A percentile compares a stretch with the other conserved stretches of the same genome.
Conservation (phyloP, 1,284 basidiomycete species). For the Sanghuangporus weigelae region DNA sequence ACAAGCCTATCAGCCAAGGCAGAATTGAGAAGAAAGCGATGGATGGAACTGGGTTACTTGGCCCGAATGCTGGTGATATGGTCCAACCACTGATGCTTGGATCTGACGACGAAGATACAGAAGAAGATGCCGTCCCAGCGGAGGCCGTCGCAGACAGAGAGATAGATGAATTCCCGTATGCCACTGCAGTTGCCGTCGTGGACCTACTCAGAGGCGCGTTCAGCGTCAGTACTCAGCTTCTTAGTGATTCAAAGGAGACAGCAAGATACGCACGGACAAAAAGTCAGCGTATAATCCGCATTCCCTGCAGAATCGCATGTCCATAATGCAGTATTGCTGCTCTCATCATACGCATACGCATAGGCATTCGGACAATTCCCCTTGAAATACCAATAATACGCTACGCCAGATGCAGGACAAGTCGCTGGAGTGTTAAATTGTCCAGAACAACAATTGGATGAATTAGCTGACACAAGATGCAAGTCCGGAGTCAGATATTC, state of each 20-base stretch:
- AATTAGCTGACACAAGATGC: conserved; percentile 31
- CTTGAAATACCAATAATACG: conserved; percentile 55
- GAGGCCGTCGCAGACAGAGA: neutral
- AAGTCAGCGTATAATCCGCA: conserved; percentile 51
- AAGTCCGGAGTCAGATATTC: neutral
- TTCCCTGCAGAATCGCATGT: conserved; percentile 37
- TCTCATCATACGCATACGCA: conserved; percentile 54
- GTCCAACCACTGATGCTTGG: neutral
- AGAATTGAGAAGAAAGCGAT: too few species aligned
- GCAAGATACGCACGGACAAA: conserved; percentile 36
- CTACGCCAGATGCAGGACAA: conserved; percentile 43
- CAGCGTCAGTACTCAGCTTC: neutral
- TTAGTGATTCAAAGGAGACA: neutral
- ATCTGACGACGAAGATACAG: neutral
- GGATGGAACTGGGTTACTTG: too few species aligned
- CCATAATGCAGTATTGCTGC: conserved; percentile 47
- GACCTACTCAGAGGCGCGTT: neutral
- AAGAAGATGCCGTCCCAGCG: neutral
- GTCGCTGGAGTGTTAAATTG: conserved; percentile 40
- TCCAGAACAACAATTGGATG: conserved; percentile 51
- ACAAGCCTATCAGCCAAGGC: too few species aligned
- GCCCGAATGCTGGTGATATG: too few species aligned
- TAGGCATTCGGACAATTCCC: conserved; percentile 48
- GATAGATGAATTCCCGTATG: neutral
- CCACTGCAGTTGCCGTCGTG: neutral